Evolutionary conservation across 2,329 filamentous ascomycete genomes (phyloP), one percentile per base, ranked within the genome.

Genomic region (Fusarium sp.): DNA sequence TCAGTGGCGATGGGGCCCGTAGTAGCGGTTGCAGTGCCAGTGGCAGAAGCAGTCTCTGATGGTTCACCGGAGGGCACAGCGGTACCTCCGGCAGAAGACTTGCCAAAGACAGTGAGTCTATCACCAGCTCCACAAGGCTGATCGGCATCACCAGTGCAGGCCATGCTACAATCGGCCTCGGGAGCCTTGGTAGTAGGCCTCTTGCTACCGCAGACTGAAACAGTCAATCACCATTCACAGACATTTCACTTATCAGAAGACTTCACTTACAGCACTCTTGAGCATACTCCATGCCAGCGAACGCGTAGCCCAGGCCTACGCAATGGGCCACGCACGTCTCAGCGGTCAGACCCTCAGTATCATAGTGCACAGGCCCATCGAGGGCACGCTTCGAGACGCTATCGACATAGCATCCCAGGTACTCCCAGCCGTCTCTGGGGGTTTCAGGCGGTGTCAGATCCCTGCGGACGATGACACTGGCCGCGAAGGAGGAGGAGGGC

Each of bases 81-180:
- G 15, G 70, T 49, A 19, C 39, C 67, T 10, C 51, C 57, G 12
- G 74, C 55, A 23, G 74, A 72, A 5, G 56, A 48, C 35, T 61
- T 62, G 29, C 49, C 60, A 66, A 75, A 77, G 35, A 86, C 81
- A 60, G 79, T 84, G 60, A 88, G 77, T 15, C 83, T 81, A 76
- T 82, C 80, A 44, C 77, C 70, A 16, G 86, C 87, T 51, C 88
- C 88, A 71, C 88, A 90, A 14, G 81, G 82, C 77, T 89, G 80
- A 19, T 76, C 78, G 3, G 63, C 69, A 73, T 88, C 85, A 18
- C 87, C 88, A 56, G 83, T 80, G 75, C 88, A 90, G 1, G 84
- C 79, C 73, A 83, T 84, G 45, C 79, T 79, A 78, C 88, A 90
- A 27, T 78, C 75, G 16, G 77, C 77, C 12, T 86, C 85, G 44